Conservation (phyloP, 441 rosid genomes). For the Euphorbia corollata region DNA sequence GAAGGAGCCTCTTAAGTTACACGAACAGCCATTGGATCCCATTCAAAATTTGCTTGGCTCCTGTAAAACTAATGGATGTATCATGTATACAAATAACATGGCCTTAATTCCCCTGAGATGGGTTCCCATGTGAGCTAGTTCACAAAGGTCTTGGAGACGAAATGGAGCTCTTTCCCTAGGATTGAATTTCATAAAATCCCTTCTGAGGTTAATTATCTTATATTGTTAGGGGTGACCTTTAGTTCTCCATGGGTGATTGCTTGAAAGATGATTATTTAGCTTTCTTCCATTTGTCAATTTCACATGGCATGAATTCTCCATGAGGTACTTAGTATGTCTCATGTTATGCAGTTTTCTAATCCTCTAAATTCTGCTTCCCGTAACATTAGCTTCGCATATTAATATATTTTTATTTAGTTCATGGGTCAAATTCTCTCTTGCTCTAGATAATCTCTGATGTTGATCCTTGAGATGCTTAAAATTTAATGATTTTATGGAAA, state of each 20-base stretch:
- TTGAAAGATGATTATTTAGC: too few relatives aligned
- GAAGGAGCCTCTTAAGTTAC: background rate
- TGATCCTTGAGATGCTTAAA: background rate
- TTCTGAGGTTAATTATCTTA: conserved; percentile 17
- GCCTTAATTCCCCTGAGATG: background rate
- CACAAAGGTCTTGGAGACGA: background rate
- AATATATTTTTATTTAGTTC: background rate
- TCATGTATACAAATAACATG: background rate
- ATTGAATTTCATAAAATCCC: conserved; percentile 5
- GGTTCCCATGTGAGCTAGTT: background rate
- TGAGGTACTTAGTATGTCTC: background rate
- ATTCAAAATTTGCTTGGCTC: background rate
- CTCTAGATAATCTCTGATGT: background rate
- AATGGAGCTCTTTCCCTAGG: background rate
- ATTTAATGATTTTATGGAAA: background rate
- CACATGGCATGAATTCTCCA: background rate
- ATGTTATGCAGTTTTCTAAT: background rate
- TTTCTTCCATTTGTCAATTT: too few relatives aligned
- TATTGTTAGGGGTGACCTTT: background rate
- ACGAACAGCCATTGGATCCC: background rate
- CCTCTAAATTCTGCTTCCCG: background rate
- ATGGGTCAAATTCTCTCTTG: background rate
- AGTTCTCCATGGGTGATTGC: background rate
- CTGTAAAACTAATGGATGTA: too few relatives aligned
- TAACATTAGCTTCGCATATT: background rate